Percentiles rank a stretch among this genome's conserved stretches.
Evolutionary conservation across 2,329 filamentous ascomycete genomes (phyloP).

Genomic region (Eurotiales sp.): DNA sequence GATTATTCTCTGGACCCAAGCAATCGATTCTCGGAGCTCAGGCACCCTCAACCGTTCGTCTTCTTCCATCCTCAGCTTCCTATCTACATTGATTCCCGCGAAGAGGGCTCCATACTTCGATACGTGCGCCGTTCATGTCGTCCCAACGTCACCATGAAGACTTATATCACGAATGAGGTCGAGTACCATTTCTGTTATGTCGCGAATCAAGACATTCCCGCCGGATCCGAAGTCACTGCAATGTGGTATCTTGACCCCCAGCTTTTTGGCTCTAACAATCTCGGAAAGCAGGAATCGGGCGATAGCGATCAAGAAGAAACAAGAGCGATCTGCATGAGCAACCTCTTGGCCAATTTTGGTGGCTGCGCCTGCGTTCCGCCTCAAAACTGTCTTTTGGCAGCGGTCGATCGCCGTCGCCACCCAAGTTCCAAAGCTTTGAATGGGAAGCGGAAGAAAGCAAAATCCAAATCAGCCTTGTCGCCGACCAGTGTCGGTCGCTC

Average conservation of each 20-base stretch:
- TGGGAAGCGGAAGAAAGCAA: constrained; percentile 47
- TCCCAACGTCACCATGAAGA: constrained; percentile 84
- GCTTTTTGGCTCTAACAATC: constrained; percentile 35
- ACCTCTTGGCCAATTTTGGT: constrained; percentile 47
- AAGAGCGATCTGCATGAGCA: constrained; percentile 44
- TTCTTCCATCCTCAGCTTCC: constrained; percentile 86
- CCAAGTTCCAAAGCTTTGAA: constrained; percentile 40
- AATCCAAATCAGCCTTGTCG: constrained; percentile 46
- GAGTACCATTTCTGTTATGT: constrained; percentile 93
- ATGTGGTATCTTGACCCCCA: constrained; percentile 47
- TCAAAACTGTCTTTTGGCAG: constrained; percentile 38
- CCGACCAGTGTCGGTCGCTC: constrained; percentile 52
- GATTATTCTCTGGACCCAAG: constrained; percentile 65
- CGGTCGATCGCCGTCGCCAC: constrained; percentile 41
- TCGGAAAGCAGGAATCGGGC: constrained; percentile 39
- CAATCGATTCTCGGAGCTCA: constrained; percentile 65
- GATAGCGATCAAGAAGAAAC: constrained; percentile 37
- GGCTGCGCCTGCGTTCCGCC: constrained; percentile 45
- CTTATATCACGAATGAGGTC: constrained; percentile 70
- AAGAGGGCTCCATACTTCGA: constrained; percentile 78
- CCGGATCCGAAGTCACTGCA: constrained; percentile 48
- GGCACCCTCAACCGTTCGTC: constrained; percentile 63
- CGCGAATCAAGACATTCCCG: constrained; percentile 69
- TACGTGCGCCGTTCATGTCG: constrained; percentile 90
- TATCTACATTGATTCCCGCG: constrained; percentile 86